Conservation (phyloP, 805 yeast species). For the Ogataea parapolymorpha region DNA sequence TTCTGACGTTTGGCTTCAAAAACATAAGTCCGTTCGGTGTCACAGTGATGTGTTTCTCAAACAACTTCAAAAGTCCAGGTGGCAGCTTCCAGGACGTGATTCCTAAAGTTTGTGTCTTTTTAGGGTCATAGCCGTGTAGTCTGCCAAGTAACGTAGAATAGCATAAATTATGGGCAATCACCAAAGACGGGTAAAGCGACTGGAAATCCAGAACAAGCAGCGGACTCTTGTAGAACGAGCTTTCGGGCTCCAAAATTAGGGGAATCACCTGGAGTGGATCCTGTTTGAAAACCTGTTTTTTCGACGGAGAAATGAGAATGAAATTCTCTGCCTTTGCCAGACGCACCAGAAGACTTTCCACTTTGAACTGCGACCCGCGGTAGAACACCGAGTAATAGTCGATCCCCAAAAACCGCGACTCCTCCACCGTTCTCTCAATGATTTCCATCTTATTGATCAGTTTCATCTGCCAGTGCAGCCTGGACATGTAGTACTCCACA, state of each 20-base stretch:
- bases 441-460: conserved; percentile 62
- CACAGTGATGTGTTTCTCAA: conserved; percentile 53
- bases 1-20: conserved; percentile 61
- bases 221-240: conserved; percentile 84
- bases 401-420: conserved; percentile 81
- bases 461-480: conserved; percentile 42
- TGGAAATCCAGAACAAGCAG: conserved; percentile 89
- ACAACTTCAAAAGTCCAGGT: conserved; percentile 51
- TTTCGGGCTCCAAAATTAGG: conserved; percentile 86
- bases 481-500: conserved; percentile 43
- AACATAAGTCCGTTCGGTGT: conserved; percentile 90
- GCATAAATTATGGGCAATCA: conserved; percentile 89
- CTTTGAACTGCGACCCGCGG: conserved; percentile 92
- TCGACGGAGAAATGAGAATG: conserved; percentile 73
- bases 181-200: conserved; percentile 87
- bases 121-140: conserved; percentile 48
- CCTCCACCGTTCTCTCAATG: conserved; percentile 69
- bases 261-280: conserved; percentile 86
- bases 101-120: conserved; percentile 49
- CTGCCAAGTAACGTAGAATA: conserved; percentile 70
- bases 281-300: conserved; percentile 76
- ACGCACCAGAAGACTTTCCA: conserved; percentile 78
- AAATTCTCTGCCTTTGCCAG: conserved; percentile 74
- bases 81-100: conserved; percentile 48
- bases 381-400: conserved; percentile 86